Evolutionary conservation across 2,329 filamentous ascomycete genomes (phyloP).

Genomic region (Amesomyces nigricolor): DNA sequence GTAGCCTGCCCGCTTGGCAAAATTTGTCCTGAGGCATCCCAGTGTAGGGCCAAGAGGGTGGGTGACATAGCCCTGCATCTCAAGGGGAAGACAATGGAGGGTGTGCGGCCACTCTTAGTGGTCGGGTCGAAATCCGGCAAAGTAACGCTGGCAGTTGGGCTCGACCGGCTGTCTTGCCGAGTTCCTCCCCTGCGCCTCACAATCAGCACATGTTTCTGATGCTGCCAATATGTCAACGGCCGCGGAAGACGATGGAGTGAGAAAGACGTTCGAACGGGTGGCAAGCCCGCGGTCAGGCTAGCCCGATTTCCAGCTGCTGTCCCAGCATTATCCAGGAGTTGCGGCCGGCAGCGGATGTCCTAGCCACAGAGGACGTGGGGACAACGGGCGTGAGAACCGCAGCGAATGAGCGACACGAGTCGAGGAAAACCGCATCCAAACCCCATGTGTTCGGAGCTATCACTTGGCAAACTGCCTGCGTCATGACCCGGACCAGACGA

Average conservation of each 20-base stretch:
- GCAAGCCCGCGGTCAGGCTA: constrained; percentile 17
- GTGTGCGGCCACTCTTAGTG: constrained; percentile 10
- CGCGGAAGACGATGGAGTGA: constrained; percentile 11
- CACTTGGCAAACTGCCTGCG: constrained; percentile 14
- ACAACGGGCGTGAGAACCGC: constrained; percentile 7
- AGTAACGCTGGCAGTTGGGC: constrained; percentile 18
- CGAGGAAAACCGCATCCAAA: background rate
- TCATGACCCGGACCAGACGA: constrained; percentile 14
- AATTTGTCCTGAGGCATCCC: background rate
- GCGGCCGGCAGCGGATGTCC: constrained; percentile 14
- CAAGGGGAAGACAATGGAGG: constrained; percentile 1
- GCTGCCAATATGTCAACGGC: constrained; percentile 3
- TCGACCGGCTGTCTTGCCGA: constrained; percentile 17
- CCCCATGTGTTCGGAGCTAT: constrained; percentile 19
- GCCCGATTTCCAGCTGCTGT: constrained; percentile 11
- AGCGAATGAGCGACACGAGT: constrained; percentile 11
- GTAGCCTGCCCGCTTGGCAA: too few relatives aligned
- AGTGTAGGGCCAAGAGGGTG: background rate
- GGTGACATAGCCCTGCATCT: background rate
- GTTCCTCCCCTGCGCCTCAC: background rate
- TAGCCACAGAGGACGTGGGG: constrained; percentile 14
- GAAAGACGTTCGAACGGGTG: constrained; percentile 16
- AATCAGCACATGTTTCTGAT: constrained; percentile 2
- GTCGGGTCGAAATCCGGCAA: constrained; percentile 23
- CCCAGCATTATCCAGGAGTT: constrained; percentile 16